Evolutionary conservation across 2,329 filamentous ascomycete species (phyloP).

Genomic region (Mariannaea elegans): DNA sequence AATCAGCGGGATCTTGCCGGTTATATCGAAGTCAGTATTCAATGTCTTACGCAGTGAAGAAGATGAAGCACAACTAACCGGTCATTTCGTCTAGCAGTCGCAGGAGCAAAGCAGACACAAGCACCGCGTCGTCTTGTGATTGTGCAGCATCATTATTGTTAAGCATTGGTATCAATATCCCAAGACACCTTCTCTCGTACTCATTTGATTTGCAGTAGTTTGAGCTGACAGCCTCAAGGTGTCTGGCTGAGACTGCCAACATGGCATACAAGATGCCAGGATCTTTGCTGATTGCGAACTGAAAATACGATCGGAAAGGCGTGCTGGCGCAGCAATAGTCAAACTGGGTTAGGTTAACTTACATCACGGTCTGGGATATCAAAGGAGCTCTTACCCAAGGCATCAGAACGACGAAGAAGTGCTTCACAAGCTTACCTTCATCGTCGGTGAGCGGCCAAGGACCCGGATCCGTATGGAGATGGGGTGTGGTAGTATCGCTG

Average conservation of each 20-base stretch:
- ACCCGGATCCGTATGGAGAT: no score
- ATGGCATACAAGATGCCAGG: slow-evolving; percentile 9
- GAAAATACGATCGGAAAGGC: no score
- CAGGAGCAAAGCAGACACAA: slow-evolving; percentile 3
- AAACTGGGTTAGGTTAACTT: no score
- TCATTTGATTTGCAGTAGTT: not conserved
- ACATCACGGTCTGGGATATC: no score
- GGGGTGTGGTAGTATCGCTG: no score
- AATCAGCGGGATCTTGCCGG: not conserved
- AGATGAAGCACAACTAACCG: not conserved
- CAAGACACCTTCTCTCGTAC: slow-evolving; percentile 2
- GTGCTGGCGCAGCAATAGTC: no score
- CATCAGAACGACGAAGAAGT: no score
- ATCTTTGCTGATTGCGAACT: no score
- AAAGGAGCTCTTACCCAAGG: no score
- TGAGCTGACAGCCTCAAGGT: not conserved
- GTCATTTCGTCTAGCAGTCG: slow-evolving; percentile 12
- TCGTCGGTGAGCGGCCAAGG: no score
- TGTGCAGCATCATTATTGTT: not conserved
- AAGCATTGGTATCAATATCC: slow-evolving; percentile 6
- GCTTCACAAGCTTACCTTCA: no score
- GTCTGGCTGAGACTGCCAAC: slow-evolving; percentile 4
- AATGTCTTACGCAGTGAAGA: not conserved
- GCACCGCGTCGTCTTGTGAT: not conserved
- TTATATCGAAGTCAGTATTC: not conserved